Evolutionary conservation across 331 rosid species (phyloP).

Genomic region (Malus hybrid): DNA sequence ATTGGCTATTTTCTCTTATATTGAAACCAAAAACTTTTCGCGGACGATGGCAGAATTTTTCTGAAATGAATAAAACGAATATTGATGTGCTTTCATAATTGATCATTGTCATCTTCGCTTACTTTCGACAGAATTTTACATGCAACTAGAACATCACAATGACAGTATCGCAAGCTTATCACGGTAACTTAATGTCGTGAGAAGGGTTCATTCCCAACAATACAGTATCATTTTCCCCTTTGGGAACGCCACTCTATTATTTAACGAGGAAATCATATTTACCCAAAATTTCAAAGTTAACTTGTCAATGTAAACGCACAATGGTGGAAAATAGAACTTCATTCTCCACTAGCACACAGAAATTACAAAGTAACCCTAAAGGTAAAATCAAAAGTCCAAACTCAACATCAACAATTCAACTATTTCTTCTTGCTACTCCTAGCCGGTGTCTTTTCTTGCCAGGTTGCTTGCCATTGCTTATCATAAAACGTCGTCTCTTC

Average conservation of each 20-base stretch:
- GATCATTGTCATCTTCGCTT: too few species aligned
- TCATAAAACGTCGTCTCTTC: slow-evolving; percentile 91
- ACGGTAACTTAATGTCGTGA: too few species aligned
- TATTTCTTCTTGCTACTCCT: slow-evolving; percentile 43
- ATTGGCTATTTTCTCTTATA: too few species aligned
- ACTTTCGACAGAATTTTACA: too few species aligned
- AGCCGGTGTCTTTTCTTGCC: slow-evolving; percentile 62
- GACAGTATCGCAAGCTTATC: too few species aligned
- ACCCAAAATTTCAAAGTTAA: background rate
- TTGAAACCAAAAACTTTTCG: too few species aligned
- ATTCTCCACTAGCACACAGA: background rate
- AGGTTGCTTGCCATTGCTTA: slow-evolving; percentile 99
- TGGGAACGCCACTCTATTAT: background rate
- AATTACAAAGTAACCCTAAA: background rate
- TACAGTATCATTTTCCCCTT: too few species aligned
- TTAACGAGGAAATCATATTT: background rate
- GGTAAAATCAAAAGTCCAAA: background rate
- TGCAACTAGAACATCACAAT: too few species aligned
- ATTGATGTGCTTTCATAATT: too few species aligned
- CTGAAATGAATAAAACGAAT: too few species aligned
- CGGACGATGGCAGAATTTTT: too few species aligned
- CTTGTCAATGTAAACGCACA: background rate
- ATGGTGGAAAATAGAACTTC: background rate
- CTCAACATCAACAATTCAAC: slow-evolving; percentile 9
- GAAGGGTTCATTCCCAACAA: too few species aligned